Conservation (phyloP, 345 rosid genomes). For the Hevea brasiliensis region DNA sequence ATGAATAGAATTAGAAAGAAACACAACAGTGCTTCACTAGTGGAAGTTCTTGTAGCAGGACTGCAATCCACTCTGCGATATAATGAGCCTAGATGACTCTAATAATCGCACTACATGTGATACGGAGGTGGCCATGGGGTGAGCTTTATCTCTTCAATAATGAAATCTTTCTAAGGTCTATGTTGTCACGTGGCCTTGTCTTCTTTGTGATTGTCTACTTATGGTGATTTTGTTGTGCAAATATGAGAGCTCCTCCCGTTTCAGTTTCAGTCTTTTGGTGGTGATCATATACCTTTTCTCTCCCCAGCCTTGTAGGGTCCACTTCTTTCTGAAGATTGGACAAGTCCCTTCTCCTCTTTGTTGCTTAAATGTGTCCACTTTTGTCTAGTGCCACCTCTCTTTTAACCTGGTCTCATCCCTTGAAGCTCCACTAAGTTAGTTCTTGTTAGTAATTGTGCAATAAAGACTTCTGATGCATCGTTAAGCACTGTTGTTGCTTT, state of each 20-base stretch:
- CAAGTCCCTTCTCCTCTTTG: not conserved
- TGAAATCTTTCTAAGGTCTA: not conserved
- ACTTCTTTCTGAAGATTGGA: not conserved
- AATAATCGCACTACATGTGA: conserved; percentile 23
- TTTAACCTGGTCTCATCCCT: conserved; percentile 11
- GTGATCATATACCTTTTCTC: not conserved
- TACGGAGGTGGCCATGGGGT: conserved; percentile 16
- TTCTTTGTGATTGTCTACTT: conserved; percentile 21
- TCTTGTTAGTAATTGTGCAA: conserved; percentile 1
- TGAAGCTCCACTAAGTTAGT: conserved; percentile 21
- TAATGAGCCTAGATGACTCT: conserved; percentile 16
- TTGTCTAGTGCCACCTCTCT: conserved; percentile 10
- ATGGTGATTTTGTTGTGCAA: conserved; percentile 13
- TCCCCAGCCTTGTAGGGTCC: not conserved
- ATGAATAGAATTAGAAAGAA: not conserved
- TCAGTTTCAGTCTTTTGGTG: not conserved
- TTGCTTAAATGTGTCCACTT: conserved; percentile 9
- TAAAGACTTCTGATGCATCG: conserved; percentile 2
- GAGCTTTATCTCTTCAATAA: conserved; percentile 24
- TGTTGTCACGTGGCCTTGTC: conserved; percentile 14
- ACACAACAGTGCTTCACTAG: not conserved
- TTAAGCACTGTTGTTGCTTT: not conserved
- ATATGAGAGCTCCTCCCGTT: conserved; percentile 15
- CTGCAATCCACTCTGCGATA: conserved; percentile 1
- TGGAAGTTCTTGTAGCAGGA: not conserved